These are phyloP conservation scores for Acanthamoeba culbertsoni DNA, from an alignment of 208 protist species.

Conservation along the genomic window DNA sequence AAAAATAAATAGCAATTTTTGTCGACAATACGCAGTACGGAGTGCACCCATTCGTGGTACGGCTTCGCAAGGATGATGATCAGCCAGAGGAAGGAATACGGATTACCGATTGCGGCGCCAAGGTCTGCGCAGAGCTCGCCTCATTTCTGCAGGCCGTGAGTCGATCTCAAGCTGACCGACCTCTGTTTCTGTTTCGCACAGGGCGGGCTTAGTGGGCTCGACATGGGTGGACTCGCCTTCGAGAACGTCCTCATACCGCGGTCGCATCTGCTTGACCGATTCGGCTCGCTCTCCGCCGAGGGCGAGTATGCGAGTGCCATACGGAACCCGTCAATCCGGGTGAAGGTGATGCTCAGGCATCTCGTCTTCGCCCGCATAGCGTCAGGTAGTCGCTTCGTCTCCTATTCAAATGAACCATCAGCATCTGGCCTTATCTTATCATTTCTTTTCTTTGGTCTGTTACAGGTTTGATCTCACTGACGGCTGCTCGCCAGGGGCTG, in stretches of 20 bases:
- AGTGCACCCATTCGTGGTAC: constrained; percentile 1
- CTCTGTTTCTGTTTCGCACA: neutral
- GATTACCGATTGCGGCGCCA: neutral
- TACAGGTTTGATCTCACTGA: neutral
- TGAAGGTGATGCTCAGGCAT: neutral
- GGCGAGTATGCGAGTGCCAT: constrained; percentile 15
- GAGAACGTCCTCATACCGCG: neutral
- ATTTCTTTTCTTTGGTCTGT: neutral
- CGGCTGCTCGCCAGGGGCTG: neutral
- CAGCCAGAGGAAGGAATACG: neutral
- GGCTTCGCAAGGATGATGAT: neutral
- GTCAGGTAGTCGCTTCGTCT: neutral
- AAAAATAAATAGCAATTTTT: too few species aligned
- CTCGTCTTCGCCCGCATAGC: constrained; percentile 3
- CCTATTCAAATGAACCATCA: neutral
- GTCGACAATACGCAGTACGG: neutral
- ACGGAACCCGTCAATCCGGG: neutral
- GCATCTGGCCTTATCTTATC: neutral
- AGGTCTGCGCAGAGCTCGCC: neutral
- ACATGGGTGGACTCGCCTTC: neutral
- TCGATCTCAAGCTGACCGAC: neutral
- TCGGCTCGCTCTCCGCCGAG: neutral
- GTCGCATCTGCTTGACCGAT: neutral
- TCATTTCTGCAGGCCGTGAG: neutral
- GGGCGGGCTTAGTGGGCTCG: neutral